These are phyloP conservation scores for Paramyrothecium roridum DNA, from an alignment of 2,329 filamentous ascomycete species.

Conservation along the genomic window DNA sequence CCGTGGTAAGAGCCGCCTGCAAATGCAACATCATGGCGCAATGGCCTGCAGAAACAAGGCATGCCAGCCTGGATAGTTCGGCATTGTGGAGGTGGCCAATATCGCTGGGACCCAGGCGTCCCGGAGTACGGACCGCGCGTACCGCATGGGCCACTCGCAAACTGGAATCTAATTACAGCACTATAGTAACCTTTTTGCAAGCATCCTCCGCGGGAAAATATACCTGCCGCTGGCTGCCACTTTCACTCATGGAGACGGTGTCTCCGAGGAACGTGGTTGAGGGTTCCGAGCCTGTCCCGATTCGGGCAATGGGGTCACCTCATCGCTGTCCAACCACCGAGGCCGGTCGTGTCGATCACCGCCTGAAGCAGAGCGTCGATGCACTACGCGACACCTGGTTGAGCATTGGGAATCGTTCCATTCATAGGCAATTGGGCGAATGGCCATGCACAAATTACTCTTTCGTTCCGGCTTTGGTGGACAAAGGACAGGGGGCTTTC, in stretches of 20 bases:
- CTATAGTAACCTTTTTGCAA: neutral
- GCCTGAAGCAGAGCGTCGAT: neutral
- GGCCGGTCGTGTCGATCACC: neutral
- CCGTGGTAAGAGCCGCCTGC: too few species aligned
- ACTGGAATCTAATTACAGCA: neutral
- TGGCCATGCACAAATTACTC: too few species aligned
- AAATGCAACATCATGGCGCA: too few species aligned
- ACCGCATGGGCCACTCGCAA: neutral
- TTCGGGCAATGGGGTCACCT: neutral
- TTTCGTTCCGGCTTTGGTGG: too few species aligned
- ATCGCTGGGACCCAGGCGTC: neutral
- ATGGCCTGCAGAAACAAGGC: too few species aligned
- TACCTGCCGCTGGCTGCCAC: neutral
- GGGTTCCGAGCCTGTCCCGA: neutral
- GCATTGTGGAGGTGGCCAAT: too few species aligned
- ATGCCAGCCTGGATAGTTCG: too few species aligned
- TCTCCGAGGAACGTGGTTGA: neutral
- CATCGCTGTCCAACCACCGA: neutral
- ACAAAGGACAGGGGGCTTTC: too few species aligned
- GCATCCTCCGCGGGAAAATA: neutral
- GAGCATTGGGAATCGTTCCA: too few species aligned
- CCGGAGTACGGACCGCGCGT: neutral
- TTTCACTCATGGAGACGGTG: neutral
- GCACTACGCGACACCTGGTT: neutral
- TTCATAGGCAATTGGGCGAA: too few species aligned